phyloP scores from a whole-genome alignment of 208 protist species.

The Acanthamoeba healyi region DNA sequence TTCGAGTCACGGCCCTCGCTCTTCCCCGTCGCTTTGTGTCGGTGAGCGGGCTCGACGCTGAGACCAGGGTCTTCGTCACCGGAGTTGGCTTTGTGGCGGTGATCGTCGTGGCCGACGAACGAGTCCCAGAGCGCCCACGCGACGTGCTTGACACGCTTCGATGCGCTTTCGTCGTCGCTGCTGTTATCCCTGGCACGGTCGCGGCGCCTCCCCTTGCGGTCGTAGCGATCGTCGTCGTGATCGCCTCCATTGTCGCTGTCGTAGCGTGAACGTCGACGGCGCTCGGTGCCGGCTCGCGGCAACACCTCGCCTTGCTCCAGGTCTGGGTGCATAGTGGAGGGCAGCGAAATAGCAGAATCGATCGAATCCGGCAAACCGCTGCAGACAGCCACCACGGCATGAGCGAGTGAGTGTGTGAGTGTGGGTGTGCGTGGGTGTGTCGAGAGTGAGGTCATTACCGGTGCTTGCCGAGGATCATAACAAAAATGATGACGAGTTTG shows the following conservation, averaged over 20 bases:
- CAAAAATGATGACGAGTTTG: constrained; percentile 36
- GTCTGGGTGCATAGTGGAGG: neutral
- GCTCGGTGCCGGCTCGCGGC: neutral
- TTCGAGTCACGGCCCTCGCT: too few species aligned
- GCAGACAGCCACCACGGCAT: neutral
- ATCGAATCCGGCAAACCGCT: constrained; percentile 10
- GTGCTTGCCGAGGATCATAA: constrained; percentile 73
- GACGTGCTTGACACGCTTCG: neutral
- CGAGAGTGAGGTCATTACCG: neutral
- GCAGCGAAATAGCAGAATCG: constrained; percentile 31
- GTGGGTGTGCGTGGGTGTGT: too few species aligned
- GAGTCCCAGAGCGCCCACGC: neutral
- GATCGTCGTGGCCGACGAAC: neutral
- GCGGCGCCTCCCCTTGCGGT: neutral
- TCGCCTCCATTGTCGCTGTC: neutral
- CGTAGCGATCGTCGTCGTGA: neutral
- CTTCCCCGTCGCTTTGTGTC: neutral
- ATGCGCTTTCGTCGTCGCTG: neutral
- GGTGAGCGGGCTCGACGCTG: neutral
- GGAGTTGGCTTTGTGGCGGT: too few species aligned
- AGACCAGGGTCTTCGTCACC: neutral
- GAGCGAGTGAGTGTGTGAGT: neutral
- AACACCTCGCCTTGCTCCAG: neutral
- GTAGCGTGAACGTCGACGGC: neutral
- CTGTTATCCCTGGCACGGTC: neutral